Base-by-base conservation (phyloP, 352 stramenopile species). In the Globisporangium lucens region DNA sequence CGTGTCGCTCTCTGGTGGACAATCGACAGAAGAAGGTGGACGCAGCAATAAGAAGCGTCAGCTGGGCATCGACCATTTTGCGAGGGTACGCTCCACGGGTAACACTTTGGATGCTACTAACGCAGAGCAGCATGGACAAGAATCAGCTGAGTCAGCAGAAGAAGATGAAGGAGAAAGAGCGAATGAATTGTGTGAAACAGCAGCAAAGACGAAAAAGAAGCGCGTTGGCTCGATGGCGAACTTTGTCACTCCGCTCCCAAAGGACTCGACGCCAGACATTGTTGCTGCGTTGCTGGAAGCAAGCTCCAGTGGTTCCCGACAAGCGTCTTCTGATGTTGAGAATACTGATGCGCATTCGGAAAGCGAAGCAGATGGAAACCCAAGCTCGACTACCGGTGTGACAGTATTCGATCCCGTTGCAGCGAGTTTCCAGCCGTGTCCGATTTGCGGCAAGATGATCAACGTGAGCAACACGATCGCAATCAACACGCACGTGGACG, bases 401-500 rank as follows among this genome's bases (percentile, higher is more conserved):
- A 51, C 53, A 30, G 12, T 36, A 13, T 60, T 56, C n/a, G 53
- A 60, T 60, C 53, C 30, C 15, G 43, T 24, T 30, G 35, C 49
- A 6, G 35, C 66, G 38, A 68, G 53, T 27, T 79, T 76, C 49
- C 70, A 76, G 47, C 75, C 80, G 8, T 90, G 83, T 66, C 83
- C 83, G 55, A 85, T 91, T 59, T 91, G 83, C 56, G 69, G 74
- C 7, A 78, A 80, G 29, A 67, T 77, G 24, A 77, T 92, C 55
- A 84, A 89, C 61, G 68, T 73, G 9, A 53, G 65, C 29, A 89
- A 77, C 65, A 75, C 75, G 30, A 75, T 88, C 51, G 69, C 78
- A n/a, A 79, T 92, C 64, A 90, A 89, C 61, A 68, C 73, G 55
- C 83, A 92, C 66, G 79, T 92, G 27, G 83, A 92, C 49, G 71